These are phyloP conservation scores for Yamadazyma membranifaciens DNA, from an alignment of 1,139 yeast species.

Conservation along the genomic window DNA sequence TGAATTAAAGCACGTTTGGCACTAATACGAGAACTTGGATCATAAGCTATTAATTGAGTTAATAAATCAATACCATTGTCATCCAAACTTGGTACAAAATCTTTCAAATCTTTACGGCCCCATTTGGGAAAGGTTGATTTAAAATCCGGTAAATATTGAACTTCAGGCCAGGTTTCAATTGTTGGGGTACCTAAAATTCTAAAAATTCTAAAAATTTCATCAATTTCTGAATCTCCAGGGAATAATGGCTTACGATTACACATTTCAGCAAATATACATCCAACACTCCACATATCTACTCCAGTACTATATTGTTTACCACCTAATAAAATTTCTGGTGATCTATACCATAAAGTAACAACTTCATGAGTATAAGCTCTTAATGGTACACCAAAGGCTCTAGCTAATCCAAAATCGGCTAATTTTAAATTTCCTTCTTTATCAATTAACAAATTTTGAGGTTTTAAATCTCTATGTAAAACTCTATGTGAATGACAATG, in stretches of 20 bases:
- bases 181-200: constrained; percentile 92
- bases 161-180: constrained; percentile 96
- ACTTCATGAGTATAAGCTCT: constrained; percentile 97
- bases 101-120: constrained; percentile 70
- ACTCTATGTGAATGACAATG: constrained; percentile 96
- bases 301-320: constrained; percentile 98
- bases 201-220: constrained; percentile 93
- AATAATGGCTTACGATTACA: constrained; percentile 92
- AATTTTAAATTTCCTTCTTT: constrained; percentile 93
- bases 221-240: constrained; percentile 98
- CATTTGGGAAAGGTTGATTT: constrained; percentile 96
- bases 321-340: constrained; percentile 94
- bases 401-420: constrained; percentile 96
- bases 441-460: constrained; percentile 90
- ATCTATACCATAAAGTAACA: constrained; percentile 96
- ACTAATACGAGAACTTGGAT: constrained; percentile 90
- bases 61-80: constrained; percentile 79
- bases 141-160: constrained; percentile 88
- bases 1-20: constrained; percentile 91
- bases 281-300: constrained; percentile 98
- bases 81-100: constrained; percentile 79
- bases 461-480: constrained; percentile 93
- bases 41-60: constrained; percentile 78
- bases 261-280: constrained; percentile 98
- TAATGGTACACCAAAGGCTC: constrained; percentile 96